Conservation (phyloP, 805 yeast species). For the Nakazawaea pomicola region DNA sequence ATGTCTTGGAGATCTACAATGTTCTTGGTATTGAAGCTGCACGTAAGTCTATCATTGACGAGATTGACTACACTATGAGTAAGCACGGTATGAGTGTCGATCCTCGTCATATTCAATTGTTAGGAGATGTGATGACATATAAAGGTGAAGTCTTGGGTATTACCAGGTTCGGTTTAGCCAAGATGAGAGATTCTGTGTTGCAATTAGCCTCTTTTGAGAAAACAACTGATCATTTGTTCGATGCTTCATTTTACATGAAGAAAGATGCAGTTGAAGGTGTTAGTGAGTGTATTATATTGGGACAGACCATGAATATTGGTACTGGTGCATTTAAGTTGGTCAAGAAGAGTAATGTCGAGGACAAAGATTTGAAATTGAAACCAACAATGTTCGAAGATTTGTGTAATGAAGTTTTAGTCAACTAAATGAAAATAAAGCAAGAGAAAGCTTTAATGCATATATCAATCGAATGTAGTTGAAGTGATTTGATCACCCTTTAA, state of each 20-base stretch:
- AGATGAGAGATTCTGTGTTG: slow-evolving; percentile 96
- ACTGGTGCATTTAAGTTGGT: slow-evolving; percentile 93
- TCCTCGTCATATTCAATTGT: slow-evolving; percentile 96
- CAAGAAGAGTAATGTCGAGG: slow-evolving; percentile 44
- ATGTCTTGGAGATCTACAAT: slow-evolving; percentile 79
- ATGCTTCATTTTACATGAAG: slow-evolving; percentile 98
- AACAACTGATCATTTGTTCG: slow-evolving; percentile 96
- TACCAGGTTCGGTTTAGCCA: slow-evolving; percentile 95
- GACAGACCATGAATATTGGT: slow-evolving; percentile 97
- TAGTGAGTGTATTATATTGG: slow-evolving; percentile 93
- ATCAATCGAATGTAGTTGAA: too few species aligned
- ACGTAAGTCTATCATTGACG: slow-evolving; percentile 84
- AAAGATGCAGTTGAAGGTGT: slow-evolving; percentile 95
- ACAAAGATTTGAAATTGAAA: slow-evolving; percentile 35
- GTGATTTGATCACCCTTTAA: too few species aligned
- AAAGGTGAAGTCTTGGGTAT: slow-evolving; percentile 98
- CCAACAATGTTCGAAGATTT: slow-evolving; percentile 44
- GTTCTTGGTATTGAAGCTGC: slow-evolving; percentile 99
- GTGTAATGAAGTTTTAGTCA: slow-evolving; percentile 18
- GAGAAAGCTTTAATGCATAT: background rate
- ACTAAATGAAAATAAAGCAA: background rate
- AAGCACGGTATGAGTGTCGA: slow-evolving; percentile 99
- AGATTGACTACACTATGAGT: slow-evolving; percentile 96
- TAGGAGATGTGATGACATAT: slow-evolving; percentile 98
- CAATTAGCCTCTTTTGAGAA: slow-evolving; percentile 97